Percentiles rank a stretch among this genome's conserved stretches.
phyloP scores from a whole-genome alignment of 495 filamentous ascomycete genomes.

The Trichocladium antarcticum region DNA sequence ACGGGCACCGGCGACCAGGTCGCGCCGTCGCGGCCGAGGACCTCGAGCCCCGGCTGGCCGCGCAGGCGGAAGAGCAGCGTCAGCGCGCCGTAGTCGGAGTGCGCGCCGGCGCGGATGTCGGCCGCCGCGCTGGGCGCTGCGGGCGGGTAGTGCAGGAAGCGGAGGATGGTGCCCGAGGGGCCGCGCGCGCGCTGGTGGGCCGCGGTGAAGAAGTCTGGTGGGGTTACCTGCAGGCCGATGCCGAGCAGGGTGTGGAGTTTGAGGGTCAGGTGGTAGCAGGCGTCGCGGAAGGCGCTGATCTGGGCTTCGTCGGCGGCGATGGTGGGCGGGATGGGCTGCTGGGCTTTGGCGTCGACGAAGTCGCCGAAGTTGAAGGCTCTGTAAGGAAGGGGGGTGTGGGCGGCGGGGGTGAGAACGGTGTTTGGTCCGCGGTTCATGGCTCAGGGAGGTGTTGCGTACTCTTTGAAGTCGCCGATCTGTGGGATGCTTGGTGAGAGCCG shows the following conservation, averaged over 20 bases:
- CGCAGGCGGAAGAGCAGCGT: conserved; percentile 80
- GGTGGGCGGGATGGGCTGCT: conserved; percentile 64
- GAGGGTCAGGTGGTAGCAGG: conserved; percentile 63
- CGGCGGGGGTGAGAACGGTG: neutral
- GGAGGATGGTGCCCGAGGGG: conserved; percentile 61
- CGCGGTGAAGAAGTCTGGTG: conserved; percentile 56
- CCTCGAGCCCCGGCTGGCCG: conserved; percentile 78
- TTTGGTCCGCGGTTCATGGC: neutral
- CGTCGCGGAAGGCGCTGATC: conserved; percentile 51
- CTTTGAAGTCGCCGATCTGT: conserved; percentile 84
- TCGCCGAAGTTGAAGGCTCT: conserved; percentile 90
- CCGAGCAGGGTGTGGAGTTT: conserved; percentile 66
- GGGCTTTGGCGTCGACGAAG: conserved; percentile 58
- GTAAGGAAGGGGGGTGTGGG: neutral
- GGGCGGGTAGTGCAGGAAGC: conserved; percentile 69
- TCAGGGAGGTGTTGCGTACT: conserved; percentile 41
- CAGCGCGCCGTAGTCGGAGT: conserved; percentile 84
- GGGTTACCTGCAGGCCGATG: conserved; percentile 47
- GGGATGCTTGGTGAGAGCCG: conserved; percentile 1
- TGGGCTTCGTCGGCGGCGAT: conserved; percentile 50
- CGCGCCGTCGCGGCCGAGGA: conserved; percentile 46
- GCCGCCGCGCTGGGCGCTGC: conserved; percentile 50
- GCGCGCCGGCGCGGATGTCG: conserved; percentile 69
- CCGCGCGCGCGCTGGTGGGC: conserved; percentile 53
- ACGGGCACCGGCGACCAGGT: conserved; percentile 56